These are phyloP conservation scores for Apiotrichum laibachii DNA, from an alignment of 1,284 basidiomycete species.

Conservation along the genomic window DNA sequence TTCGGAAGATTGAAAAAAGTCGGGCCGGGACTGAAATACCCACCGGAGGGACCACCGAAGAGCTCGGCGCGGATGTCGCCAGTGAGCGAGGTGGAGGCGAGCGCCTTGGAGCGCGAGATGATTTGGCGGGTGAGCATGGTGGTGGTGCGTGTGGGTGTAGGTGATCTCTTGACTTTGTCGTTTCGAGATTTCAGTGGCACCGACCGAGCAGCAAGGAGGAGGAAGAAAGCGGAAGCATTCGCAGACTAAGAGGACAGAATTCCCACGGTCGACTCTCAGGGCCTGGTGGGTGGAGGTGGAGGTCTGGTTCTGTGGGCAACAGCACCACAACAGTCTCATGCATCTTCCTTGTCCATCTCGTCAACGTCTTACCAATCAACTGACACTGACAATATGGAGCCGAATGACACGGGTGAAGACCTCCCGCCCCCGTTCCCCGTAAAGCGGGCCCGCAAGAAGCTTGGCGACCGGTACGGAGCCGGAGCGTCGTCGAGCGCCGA, in stretches of 20 bases:
- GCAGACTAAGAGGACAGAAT: background rate
- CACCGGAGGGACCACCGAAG: conserved; percentile 42
- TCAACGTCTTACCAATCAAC: too few species aligned
- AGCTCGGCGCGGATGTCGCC: conserved; percentile 34
- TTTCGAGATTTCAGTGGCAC: background rate
- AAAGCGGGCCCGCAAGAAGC: too few species aligned
- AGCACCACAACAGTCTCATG: too few species aligned
- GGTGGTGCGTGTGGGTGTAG: background rate
- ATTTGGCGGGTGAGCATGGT: conserved; percentile 27
- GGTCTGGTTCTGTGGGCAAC: conserved; percentile 14
- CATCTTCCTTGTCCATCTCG: too few species aligned
- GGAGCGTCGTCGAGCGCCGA: background rate
- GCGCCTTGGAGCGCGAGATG: conserved; percentile 25
- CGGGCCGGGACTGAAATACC: conserved; percentile 10
- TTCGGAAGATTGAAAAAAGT: background rate
- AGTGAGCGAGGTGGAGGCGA: conserved; percentile 24
- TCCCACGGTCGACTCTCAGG: background rate
- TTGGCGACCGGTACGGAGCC: too few species aligned
- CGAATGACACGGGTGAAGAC: too few species aligned
- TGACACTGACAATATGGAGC: too few species aligned
- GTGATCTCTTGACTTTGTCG: background rate
- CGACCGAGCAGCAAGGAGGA: background rate
- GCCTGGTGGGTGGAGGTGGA: background rate
- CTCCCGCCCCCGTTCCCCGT: too few species aligned
- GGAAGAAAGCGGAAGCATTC: background rate